phyloP scores from a whole-genome alignment of 163 green algal species.

The Coccomyxa subellipsoidea region DNA sequence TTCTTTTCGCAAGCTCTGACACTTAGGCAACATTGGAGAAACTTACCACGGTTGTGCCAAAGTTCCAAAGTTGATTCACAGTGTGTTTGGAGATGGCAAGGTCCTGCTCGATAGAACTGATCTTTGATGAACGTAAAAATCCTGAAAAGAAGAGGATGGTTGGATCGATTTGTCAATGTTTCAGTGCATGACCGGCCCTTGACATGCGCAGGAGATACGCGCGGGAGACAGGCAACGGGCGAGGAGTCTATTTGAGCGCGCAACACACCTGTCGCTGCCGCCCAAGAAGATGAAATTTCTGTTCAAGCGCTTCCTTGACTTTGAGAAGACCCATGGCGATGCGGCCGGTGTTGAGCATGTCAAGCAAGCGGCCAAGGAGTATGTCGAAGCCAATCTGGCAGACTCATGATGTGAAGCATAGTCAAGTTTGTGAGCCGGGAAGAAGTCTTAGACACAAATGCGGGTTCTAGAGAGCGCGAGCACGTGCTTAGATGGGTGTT shows the following conservation, averaged over 20 bases:
- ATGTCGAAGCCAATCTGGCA: slow-evolving; percentile 39
- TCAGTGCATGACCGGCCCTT: no score
- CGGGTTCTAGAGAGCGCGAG: not conserved
- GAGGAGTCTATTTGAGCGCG: slow-evolving; percentile 86
- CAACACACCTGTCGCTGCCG: slow-evolving; percentile 76
- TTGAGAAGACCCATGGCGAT: slow-evolving; percentile 77
- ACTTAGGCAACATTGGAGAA: no score
- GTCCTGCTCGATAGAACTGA: no score
- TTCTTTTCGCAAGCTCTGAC: no score
- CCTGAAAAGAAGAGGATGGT: no score
- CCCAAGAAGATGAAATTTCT: slow-evolving; percentile 98
- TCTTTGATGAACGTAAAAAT: no score
- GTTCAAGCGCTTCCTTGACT: slow-evolving; percentile 91
- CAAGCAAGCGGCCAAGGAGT: slow-evolving; percentile 86
- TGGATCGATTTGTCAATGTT: no score
- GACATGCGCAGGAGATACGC: slow-evolving; percentile 83
- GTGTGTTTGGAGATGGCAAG: no score
- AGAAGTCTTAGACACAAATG: no score
- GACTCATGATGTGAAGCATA: not conserved
- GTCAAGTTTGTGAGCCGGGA: no score
- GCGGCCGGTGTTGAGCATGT: slow-evolving; percentile 72
- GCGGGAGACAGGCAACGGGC: slow-evolving; percentile 60
- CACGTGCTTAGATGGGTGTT: not conserved
- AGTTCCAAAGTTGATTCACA: no score
- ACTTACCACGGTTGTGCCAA: no score